Evolutionary conservation across 345 rosid genomes (phyloP).

Genomic region (Moricandia moricandioides): DNA sequence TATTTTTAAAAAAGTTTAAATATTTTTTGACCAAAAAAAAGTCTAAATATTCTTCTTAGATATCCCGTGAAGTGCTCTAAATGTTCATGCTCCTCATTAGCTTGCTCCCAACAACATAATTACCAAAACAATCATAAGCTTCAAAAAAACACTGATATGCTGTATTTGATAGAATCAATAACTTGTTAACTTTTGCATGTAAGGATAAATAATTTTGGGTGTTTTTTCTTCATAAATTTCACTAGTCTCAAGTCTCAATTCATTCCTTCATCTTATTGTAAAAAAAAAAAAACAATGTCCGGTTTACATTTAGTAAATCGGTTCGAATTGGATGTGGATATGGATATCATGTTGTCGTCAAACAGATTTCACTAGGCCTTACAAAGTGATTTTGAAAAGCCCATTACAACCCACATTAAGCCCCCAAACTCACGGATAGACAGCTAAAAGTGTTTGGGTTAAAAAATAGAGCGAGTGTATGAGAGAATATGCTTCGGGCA

Average conservation of each 20-base stretch:
- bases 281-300: not conserved
- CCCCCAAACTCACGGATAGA: not conserved
- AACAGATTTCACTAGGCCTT: no score
- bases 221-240: not conserved
- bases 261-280: not conserved
- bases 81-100: no score
- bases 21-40: no score
- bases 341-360: no score
- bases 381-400: not conserved
- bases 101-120: no score
- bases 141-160: no score
- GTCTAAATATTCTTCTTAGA: no score
- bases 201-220: not conserved
- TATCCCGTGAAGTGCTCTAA: not conserved
- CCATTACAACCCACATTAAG: not conserved
- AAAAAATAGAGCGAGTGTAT: not conserved
- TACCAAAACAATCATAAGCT: not conserved
- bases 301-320: not conserved
- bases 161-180: not conserved
- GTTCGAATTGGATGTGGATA: not conserved
- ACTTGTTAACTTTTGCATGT: not conserved
- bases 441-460: not conserved
- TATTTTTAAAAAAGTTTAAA: no score
- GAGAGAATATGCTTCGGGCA: constrained; percentile 33
- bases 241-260: not conserved